Evolutionary conservation across 768 basidiomycete species (phyloP), one percentile per base, ranked within the genome.

Genomic region (Mycena olivaceomarginata): DNA sequence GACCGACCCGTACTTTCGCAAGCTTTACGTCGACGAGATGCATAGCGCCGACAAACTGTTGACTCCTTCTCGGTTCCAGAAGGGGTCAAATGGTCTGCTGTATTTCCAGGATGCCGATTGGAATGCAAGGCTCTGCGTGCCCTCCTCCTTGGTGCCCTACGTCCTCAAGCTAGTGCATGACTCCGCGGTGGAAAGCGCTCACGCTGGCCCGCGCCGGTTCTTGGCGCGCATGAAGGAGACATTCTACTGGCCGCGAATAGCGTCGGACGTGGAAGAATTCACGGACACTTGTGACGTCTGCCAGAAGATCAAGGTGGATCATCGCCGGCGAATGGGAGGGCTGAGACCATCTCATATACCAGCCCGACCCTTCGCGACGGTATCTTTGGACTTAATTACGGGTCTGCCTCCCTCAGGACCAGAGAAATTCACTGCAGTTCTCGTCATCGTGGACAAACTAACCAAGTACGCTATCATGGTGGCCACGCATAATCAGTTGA

Each of bases 111-210:
- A 77, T 46, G 62, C 71, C 1, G 67, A 77, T n/a, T 72, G 76
- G 72, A 48, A 22, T 1, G 5, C 64, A 1, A 63, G 70, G 0
- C 64, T 77, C 0, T 77, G 75, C 53, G 64, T 77, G 0, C 75
- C 75, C 2, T 0, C 18, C 73, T 85, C 11, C 76, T 73, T 16
- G 74, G 78, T 9, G 78, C 85, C 8, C 22, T 60, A 11, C 16
- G 18, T 70, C 0, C 13, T 70, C 8, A 46, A 62, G 8, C 39
- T 31, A 22, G 40, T 62, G 1, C 70, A 70, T 12, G 70, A 70
- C 1, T 62, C 69, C 10, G 10, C 70, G 31, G 31, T 31, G 31
- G 31, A 31, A 3, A 31, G 31, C 31, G 31, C 31, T 31, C 31
- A 31, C 31, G 31, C 31, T 3, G 31, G 31, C 3, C 31, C 31